Percentiles rank a stretch among this genome's conserved stretches.
Conservation (phyloP, 139 green algal species). For the Tetradesmus obliquus region DNA sequence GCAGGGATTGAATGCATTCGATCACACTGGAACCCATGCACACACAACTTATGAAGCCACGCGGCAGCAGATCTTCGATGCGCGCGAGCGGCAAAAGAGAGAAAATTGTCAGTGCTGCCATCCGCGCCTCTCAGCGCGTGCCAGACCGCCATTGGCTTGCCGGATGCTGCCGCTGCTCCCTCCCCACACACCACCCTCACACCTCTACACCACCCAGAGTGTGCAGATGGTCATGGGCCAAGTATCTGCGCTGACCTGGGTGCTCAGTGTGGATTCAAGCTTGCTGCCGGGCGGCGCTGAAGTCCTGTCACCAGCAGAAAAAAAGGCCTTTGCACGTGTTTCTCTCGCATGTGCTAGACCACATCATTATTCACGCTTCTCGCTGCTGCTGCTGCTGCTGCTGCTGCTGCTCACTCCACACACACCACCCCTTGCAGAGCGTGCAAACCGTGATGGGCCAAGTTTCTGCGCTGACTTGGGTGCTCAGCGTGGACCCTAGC, state of each 20-base stretch:
- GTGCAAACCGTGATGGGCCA: constrained; percentile 53
- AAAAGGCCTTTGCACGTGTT: constrained; percentile 50
- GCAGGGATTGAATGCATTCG: background rate
- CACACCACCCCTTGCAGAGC: constrained; percentile 34
- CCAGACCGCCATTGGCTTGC: no score
- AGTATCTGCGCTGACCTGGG: constrained; percentile 53
- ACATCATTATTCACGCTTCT: background rate
- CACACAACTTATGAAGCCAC: no score
- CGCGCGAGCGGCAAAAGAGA: no score
- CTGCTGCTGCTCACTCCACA: background rate
- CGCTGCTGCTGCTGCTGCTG: background rate
- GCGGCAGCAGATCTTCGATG: no score
- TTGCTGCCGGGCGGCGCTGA: constrained; percentile 20
- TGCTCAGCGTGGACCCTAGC: constrained; percentile 29
- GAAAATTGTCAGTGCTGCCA: no score
- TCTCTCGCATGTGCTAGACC: background rate
- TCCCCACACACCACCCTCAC: background rate
- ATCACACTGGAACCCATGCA: no score
- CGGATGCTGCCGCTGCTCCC: background rate
- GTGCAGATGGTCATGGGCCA: constrained; percentile 53
- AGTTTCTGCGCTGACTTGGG: constrained; percentile 52
- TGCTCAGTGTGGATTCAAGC: constrained; percentile 27
- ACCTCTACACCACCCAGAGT: constrained; percentile 33
- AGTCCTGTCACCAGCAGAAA: constrained; percentile 15
- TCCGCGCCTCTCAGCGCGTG: no score